Conservation (phyloP, 768 basidiomycete species). For the Suillus ampliporus region DNA sequence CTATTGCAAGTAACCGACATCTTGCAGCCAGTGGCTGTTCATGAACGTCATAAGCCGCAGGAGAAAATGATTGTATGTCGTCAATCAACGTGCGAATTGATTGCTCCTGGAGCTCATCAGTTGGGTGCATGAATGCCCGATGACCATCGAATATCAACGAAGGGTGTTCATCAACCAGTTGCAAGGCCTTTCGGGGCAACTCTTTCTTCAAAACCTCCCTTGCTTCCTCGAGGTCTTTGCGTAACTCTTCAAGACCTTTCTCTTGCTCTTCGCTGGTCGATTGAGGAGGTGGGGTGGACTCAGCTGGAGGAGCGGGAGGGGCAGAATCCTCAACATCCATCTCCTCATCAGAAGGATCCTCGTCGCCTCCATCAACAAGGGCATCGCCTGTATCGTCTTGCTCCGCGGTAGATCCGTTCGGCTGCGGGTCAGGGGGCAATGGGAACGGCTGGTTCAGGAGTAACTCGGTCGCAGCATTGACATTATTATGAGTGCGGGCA, state of each 20-base stretch:
- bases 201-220: conserved; percentile 69
- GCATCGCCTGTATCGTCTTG: conserved; percentile 36
- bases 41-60: conserved; percentile 66
- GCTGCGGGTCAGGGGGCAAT: conserved; percentile 67
- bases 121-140: conserved; percentile 74
- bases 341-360: conserved; percentile 32
- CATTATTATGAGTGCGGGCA: conserved; percentile 83
- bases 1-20: conserved; percentile 84
- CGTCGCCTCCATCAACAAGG: conserved; percentile 32
- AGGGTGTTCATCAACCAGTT: conserved; percentile 85
- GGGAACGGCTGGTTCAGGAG: conserved; percentile 84
- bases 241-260: conserved; percentile 66
- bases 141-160: conserved; percentile 90
- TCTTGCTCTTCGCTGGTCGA: conserved; percentile 29
- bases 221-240: conserved; percentile 64
- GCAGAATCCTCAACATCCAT: conserved; percentile 29
- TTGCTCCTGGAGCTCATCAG: conserved; percentile 61
- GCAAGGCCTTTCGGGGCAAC: conserved; percentile 72
- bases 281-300: conserved; percentile 18
- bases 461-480: conserved; percentile 86
- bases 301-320: conserved; percentile 20
- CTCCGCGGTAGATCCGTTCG: conserved; percentile 23
- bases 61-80: conserved; percentile 73
- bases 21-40: conserved; percentile 83
- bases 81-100: conserved; percentile 77